Evolutionary conservation across 805 yeast genomes (phyloP).

Genomic region (Metschnikowia cerradonensis): DNA sequence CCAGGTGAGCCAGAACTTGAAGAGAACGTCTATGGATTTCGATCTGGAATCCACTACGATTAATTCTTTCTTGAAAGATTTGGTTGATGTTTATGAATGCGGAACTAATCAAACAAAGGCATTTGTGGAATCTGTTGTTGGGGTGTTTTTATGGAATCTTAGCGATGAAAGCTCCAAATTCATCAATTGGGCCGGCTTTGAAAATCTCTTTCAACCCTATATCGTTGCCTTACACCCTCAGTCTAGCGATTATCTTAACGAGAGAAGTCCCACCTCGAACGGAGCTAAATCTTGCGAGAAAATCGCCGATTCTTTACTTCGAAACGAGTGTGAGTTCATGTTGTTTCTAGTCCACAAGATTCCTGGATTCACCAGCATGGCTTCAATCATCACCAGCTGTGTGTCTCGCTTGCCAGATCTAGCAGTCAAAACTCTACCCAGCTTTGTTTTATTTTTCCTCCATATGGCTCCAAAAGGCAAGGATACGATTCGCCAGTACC

Average conservation of each 20-base stretch:
- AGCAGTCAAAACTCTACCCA: constrained; percentile 24
- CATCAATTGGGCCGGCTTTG: constrained; percentile 21
- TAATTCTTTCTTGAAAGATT: constrained; percentile 4
- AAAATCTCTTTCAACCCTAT: constrained; percentile 14
- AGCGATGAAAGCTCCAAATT: constrained; percentile 14
- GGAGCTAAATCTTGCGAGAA: not conserved
- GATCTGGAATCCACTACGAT: constrained; percentile 4
- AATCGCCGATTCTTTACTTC: constrained; percentile 16
- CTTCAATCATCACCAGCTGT: constrained; percentile 32
- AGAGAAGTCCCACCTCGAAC: constrained; percentile 1
- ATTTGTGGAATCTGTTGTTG: constrained; percentile 37
- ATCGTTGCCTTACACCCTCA: constrained; percentile 33
- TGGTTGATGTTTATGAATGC: constrained; percentile 18
- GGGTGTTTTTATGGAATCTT: constrained; percentile 29
- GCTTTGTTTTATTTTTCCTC: constrained; percentile 24
- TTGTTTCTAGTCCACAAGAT: constrained; percentile 33
- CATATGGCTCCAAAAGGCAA: constrained; percentile 2
- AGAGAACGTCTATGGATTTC: not conserved
- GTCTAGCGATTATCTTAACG: constrained; percentile 29
- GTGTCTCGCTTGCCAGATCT: constrained; percentile 20
- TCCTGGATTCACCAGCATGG: constrained; percentile 23
- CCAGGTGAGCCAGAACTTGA: constrained; percentile 1
- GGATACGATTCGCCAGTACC: not conserved
- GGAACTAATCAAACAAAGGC: constrained; percentile 8
- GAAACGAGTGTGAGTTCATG: constrained; percentile 29